Conservation (phyloP, 1,139 yeast genomes). For the Suhomyces maxii region DNA sequence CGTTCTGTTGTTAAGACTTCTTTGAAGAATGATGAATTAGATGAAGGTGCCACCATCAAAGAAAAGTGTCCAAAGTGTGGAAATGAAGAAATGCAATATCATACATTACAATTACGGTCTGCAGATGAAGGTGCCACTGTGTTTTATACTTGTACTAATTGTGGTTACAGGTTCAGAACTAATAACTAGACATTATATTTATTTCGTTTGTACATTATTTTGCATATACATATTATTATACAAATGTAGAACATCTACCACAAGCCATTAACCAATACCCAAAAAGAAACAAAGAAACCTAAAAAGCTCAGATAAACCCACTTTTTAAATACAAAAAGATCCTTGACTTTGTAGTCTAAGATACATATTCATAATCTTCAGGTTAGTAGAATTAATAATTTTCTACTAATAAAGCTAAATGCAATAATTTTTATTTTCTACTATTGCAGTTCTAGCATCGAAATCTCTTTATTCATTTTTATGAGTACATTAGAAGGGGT, state of each 20-base stretch:
- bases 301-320: too few species aligned
- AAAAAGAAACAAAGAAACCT: too few species aligned
- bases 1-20: constrained; percentile 88
- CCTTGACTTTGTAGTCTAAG: neutral
- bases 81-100: constrained; percentile 96
- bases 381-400: neutral
- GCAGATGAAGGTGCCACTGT: constrained; percentile 99
- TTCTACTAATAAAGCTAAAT: too few species aligned
- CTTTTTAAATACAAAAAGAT: too few species aligned
- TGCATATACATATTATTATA: constrained; percentile 6
- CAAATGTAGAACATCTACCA: constrained; percentile 5
- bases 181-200: constrained; percentile 53
- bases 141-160: constrained; percentile 89
- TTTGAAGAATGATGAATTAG: constrained; percentile 73
- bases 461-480: too few species aligned
- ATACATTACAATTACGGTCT: constrained; percentile 90
- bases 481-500: too few species aligned
- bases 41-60: constrained; percentile 93
- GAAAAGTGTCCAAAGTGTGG: constrained; percentile 99
- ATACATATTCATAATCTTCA: neutral
- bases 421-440: too few species aligned
- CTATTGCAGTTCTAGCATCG: too few species aligned
- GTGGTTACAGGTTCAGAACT: constrained; percentile 92
- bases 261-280: neutral
- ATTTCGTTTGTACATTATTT: constrained; percentile 8